phyloP scores from a whole-genome alignment of 768 basidiomycete genomes.

The Rhodotorula babjevae region DNA sequence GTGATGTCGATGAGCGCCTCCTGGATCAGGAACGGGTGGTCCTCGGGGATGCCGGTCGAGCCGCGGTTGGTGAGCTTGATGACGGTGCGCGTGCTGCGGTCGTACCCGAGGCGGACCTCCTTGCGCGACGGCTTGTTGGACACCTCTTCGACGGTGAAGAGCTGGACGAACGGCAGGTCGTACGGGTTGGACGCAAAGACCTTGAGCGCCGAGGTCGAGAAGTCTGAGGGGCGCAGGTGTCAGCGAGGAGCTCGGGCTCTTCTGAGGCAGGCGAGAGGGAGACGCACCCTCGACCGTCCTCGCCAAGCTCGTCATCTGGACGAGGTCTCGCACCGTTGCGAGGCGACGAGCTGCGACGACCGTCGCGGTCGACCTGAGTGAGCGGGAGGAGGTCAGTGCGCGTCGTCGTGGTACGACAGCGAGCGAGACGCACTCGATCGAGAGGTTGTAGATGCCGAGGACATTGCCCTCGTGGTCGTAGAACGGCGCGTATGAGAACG shows the following conservation, averaged over 20 bases:
- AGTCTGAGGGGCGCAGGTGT: slow-evolving; percentile 3
- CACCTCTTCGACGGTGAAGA: slow-evolving; percentile 29
- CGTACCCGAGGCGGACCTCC: slow-evolving; percentile 19
- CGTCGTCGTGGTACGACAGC: neutral
- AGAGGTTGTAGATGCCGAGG: slow-evolving; percentile 26
- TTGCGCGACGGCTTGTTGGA: slow-evolving; percentile 1
- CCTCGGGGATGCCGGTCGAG: slow-evolving; percentile 20
- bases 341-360: slow-evolving; percentile 27
- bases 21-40: slow-evolving; percentile 30
- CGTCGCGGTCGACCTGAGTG: neutral
- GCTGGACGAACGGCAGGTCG: slow-evolving; percentile 31
- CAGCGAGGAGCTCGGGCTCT: no score
- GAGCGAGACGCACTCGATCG: slow-evolving; percentile 1
- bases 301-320: slow-evolving; percentile 19
- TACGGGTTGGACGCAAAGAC: slow-evolving; percentile 19
- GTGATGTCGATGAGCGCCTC: slow-evolving; percentile 25
- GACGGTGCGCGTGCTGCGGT: slow-evolving; percentile 8
- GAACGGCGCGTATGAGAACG: slow-evolving; percentile 27
- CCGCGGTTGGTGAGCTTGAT: slow-evolving; percentile 26
- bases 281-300: slow-evolving; percentile 26
- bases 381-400: neutral
- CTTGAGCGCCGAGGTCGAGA: slow-evolving; percentile 11
- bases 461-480: slow-evolving; percentile 1
- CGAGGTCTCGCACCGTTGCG: slow-evolving; percentile 23
- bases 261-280: no score